Base-by-base conservation (phyloP, 176 grass and related monocot genomes). In the Microstegium vimineum region DNA sequence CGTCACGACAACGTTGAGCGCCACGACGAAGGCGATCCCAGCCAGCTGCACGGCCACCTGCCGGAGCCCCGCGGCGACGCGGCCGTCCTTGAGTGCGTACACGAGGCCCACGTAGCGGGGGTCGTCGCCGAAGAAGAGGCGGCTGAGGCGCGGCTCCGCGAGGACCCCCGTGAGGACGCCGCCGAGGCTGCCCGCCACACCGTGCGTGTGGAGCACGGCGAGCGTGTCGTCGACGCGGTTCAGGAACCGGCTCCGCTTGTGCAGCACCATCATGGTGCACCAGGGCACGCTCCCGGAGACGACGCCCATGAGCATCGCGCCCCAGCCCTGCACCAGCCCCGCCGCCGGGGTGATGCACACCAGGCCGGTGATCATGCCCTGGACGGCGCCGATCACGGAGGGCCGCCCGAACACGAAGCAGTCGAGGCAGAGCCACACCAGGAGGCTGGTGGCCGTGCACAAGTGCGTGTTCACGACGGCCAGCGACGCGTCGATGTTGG, bases 321-420 rank as follows among this genome's bases (percentile, higher is more conserved):
- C 89, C 94, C 94, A 97, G 52, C 87, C 80, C 51, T 94, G 94
- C 16, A 97, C 91, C 26, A 97, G 60, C 4, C 94, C 91, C 6
- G 85, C 74, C 5, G 69, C 87, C 0, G 78, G 78, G 13, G 94
- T 97, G 77, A 97, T 97, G 91, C 94, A 97, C 30, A 97, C 94
- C 31, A 97, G 94, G 23, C 91, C 94, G 14, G 94, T 97, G 66
- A 93, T 97, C 94, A 97, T 97, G 69, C 94, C 94, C 75, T 97
- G 91, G 2, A 97, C 91, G 12, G 94, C 94, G 46, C 94, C 94
- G 81, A 97, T 89, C 6, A 97, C 94, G n/a, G 91, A 93, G 62
- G 85, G 88, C 12, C 88, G 92, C 15, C 82, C 69, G 35, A 97
- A 90, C 60, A 75, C 37, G 65, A 86, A 2, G 17, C 69, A 80